These are phyloP conservation scores for Chaetomiaceae sp. DNA, from an alignment of 2,329 filamentous ascomycete genomes.

Conservation along the genomic window DNA sequence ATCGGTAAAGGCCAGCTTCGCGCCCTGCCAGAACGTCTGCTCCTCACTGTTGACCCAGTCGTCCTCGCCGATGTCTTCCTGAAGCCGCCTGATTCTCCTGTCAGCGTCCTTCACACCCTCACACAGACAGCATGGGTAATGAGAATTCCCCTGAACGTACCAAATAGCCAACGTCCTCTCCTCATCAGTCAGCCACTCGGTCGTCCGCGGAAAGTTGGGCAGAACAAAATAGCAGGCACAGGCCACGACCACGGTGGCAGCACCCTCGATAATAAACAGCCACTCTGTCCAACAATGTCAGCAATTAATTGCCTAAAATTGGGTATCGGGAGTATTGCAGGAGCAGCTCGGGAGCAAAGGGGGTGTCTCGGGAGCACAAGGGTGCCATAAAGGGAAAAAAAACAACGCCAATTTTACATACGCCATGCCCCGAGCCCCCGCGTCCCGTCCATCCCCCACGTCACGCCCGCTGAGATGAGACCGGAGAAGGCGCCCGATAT, in stretches of 20 bases:
- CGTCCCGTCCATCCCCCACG: constrained; percentile 50
- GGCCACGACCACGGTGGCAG: constrained; percentile 54
- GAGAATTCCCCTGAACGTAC: background rate
- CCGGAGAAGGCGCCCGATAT: constrained; percentile 64
- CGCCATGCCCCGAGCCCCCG: constrained; percentile 55
- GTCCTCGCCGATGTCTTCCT: constrained; percentile 61
- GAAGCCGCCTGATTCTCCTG: constrained; percentile 41
- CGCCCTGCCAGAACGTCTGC: constrained; percentile 51
- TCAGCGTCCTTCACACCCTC: background rate
- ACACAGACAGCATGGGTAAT: background rate
- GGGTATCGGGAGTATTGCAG: too few species aligned
- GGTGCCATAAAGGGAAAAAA: too few species aligned
- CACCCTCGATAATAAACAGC: constrained; percentile 63
- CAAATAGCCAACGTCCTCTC: constrained; percentile 54
- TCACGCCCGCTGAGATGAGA: constrained; percentile 55
- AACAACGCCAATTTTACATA: too few species aligned
- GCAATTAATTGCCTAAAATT: too few species aligned
- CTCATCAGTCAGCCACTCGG: constrained; percentile 49
- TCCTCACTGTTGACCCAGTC: constrained; percentile 55
- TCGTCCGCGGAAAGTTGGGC: constrained; percentile 40
- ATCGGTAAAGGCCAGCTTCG: constrained; percentile 52
- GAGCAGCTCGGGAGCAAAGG: too few species aligned
- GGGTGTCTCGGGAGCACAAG: too few species aligned
- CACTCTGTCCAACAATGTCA: too few species aligned
- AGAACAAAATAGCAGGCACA: constrained; percentile 50